These are phyloP conservation scores for Exophiala dermatitidis DNA, from an alignment of 2,329 filamentous ascomycete species.

Conservation along the genomic window DNA sequence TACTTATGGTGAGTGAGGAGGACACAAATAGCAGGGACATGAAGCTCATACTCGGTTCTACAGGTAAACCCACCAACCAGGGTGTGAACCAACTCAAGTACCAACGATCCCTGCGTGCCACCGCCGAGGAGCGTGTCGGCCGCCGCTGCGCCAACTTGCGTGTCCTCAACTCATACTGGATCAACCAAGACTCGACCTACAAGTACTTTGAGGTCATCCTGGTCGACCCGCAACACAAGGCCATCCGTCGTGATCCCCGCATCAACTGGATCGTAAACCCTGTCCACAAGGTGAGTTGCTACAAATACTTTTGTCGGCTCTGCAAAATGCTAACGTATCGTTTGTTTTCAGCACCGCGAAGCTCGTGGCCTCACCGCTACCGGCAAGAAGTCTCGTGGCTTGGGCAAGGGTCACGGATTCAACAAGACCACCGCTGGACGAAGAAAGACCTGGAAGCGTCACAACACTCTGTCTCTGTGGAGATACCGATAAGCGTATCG, in stretches of 20 bases:
- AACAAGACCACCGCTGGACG: conserved; percentile 96
- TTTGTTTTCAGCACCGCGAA: conserved; percentile 71
- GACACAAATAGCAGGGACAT: neutral
- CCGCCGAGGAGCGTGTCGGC: conserved; percentile 99
- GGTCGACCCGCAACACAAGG: conserved; percentile 99
- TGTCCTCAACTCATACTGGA: conserved; percentile 99
- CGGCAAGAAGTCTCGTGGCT: conserved; percentile 98
- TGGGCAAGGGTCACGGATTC: conserved; percentile 98
- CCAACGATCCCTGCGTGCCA: conserved; percentile 96
- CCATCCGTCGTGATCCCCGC: conserved; percentile 95
- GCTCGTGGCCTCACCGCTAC: conserved; percentile 92
- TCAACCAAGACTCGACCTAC: conserved; percentile 99
- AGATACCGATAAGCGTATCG: conserved; percentile 61
- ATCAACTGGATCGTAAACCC: conserved; percentile 99
- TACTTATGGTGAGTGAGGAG: conserved; percentile 72
- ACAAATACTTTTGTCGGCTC: neutral
- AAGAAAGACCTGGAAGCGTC: conserved; percentile 99
- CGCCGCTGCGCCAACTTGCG: conserved; percentile 98
- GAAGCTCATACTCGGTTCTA: conserved; percentile 17
- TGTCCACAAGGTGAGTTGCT: conserved; percentile 72
- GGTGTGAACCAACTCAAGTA: conserved; percentile 99
- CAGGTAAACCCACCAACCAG: conserved; percentile 99
- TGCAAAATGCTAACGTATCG: conserved; percentile 3
- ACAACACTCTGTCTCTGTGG: conserved; percentile 99
- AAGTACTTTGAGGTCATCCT: conserved; percentile 99